A percentile compares a stretch with the other conserved stretches of the same genome.
Conservation (phyloP, 2,329 filamentous ascomycete species). For the Fusarium haematococcum region DNA sequence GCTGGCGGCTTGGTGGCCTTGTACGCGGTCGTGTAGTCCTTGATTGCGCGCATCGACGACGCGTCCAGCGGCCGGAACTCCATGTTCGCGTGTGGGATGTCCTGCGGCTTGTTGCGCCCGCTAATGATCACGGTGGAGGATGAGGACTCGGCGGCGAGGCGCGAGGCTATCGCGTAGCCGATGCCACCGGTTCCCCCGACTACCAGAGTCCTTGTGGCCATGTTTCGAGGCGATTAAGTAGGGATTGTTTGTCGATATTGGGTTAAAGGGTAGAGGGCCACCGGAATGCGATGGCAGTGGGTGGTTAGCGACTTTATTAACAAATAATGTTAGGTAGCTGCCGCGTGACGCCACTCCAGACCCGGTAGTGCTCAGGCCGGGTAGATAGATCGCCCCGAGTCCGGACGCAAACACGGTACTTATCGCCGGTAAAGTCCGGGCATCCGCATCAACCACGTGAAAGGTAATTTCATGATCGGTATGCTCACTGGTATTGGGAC, state of each 20-base stretch:
- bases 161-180: constrained; percentile 52
- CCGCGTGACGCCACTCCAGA: not conserved
- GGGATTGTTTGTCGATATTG: not conserved
- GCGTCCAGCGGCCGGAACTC: constrained; percentile 50
- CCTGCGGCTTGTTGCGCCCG: constrained; percentile 47
- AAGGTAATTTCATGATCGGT: not conserved
- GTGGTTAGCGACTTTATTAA: not conserved
- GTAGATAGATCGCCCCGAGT: not conserved
- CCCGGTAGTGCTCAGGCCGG: not conserved
- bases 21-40: constrained; percentile 41
- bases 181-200: constrained; percentile 52
- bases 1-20: not conserved
- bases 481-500: not conserved
- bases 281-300: not conserved
- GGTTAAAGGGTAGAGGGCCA: not conserved
- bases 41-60: constrained; percentile 50
- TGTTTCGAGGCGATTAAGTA: not conserved
- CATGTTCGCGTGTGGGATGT: constrained; percentile 48
- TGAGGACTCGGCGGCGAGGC: constrained; percentile 43
- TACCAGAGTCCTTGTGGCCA: constrained; percentile 46
- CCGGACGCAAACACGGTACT: not conserved
- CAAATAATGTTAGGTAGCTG: not conserved
- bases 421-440: not conserved
- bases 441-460: not conserved
- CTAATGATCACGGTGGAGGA: constrained; percentile 48